Percentiles rank a stretch among this genome's conserved stretches.
Evolutionary conservation across 2,329 filamentous ascomycete species (phyloP).

Genomic region (Aspergillus jensenii): DNA sequence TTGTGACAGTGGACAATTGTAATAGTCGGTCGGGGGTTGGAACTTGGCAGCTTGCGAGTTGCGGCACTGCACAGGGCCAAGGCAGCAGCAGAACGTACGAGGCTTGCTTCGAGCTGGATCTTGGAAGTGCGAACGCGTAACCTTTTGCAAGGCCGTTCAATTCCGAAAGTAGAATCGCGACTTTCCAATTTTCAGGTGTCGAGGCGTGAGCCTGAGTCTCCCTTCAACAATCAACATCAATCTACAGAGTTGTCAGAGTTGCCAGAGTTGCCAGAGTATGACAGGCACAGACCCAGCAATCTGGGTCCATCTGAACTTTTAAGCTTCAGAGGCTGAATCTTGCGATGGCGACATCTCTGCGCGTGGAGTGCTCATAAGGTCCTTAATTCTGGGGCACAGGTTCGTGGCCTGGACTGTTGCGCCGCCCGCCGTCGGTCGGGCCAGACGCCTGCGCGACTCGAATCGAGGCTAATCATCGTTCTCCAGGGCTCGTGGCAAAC

Average conservation of each 20-base stretch:
- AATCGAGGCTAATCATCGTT: not conserved
- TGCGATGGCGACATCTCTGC: not conserved
- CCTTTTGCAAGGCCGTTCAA: not conserved
- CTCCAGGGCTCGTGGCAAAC: not conserved
- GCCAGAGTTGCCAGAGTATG: not conserved
- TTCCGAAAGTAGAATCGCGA: not conserved
- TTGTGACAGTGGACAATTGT: not conserved
- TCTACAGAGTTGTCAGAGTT: not conserved
- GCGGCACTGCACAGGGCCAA: not conserved
- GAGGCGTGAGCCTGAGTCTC: not conserved
- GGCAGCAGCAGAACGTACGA: not conserved
- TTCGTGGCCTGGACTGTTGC: too few species aligned
- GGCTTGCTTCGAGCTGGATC: not conserved
- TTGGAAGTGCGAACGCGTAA: not conserved
- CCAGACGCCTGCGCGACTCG: not conserved
- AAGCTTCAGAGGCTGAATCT: constrained; percentile 4
- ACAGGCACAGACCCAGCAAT: not conserved
- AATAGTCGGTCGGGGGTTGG: not conserved
- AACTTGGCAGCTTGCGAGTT: not conserved
- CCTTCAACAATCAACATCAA: not conserved
- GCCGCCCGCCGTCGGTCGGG: not conserved
- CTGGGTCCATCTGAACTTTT: not conserved
- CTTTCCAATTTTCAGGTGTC: not conserved
- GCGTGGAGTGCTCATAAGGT: constrained; percentile 6
- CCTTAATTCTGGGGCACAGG: not conserved